Evolutionary conservation across 2,329 filamentous ascomycete genomes (phyloP), one percentile per base, ranked within the genome.

Genomic region (Emmonsia crescens): DNA sequence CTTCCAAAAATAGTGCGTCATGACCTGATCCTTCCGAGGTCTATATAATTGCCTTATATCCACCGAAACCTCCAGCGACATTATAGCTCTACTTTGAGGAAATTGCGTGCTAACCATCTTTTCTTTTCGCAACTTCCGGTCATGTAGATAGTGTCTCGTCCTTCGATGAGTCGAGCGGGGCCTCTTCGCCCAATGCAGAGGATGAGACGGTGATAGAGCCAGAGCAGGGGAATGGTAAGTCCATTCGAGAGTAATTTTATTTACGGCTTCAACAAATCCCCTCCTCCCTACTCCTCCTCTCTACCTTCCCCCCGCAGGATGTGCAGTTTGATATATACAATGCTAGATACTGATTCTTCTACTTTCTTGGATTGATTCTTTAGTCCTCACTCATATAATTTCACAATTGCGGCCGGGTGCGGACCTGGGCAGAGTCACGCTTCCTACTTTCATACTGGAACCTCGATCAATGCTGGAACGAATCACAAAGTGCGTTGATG

Each of bases 361-460:
- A 19, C n/a, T 52, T 59, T 49, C 29, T 19, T 19, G 33, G 21
- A 12, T 42, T 29, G 5, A 48, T 40, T 42, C 14, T 31, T 19
- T 72, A 96, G 94, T 99, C 71, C 88, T 99, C 68, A 89, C 87
- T 63, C 93, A 97, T 77, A 96, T 99, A 77, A 97, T 99, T 72
- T 96, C 92, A 59, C 94, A 99, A 78, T 82, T 99, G 65, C 89
- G 94, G 65, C 94, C 94, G 14, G 94, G 94, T 66, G 94, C 94
- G 70, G 94, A 99, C 75, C 81, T 99, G 68, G 96, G 91, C 76
- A 85, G 93, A 69, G 92, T 99, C 65, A 93, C 94, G 42, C 81
- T 99, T 61, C 94, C 94, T 48, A 99, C 94, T 56, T 99, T 99
- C 75, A 99, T 99, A 71, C 85, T 99, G 68, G 94, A 99, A 76